Evolutionary conservation across 306 rosid species (phyloP), one percentile per base, ranked within the genome.

Genomic region (Betula pendula): DNA sequence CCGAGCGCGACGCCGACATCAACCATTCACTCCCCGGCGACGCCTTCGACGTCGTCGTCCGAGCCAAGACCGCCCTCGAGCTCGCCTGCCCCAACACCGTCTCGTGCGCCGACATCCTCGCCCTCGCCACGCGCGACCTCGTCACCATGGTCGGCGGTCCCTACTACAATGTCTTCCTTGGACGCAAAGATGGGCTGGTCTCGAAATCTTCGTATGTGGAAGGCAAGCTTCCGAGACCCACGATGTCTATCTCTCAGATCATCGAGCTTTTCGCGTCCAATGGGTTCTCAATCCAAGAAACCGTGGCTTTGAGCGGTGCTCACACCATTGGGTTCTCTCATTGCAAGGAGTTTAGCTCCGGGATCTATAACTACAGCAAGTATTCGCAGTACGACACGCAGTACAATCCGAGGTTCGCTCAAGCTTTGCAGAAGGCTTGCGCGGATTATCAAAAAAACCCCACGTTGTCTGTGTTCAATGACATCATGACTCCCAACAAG

Each of bases 271-370:
- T 93, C 77, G 74, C 80, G 17, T 72, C 79, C 10, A 76, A 89
- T 3, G 97, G 98, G 0, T 91, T 93, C 68, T 76, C 96, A 6
- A 75, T 84, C 0, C 88, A 88, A 50, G 98, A 94, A 73, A 85
- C 89, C 86, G 97, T 94, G 20, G 98, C 96, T 0, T 81, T 94
- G 8, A 44, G 67, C 8, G 97, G 98, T 8, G 98, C 98, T 5
- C 98, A 94, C 88, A 93, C 98, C 17, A 84, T 93, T 1, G 98
- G 98, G 2, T 88, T 93, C 81, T 77, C 98, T 2, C 97, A 94
- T 29, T 94, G 97, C 49, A 80, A 53, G 1, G 91, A 94, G 51
- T 80, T 94, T 50, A 73, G 70, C 56, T 2, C 75, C 1, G 87
- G 81, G 22, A 79, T 88, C 72, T 89, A 82, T 80, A 88, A 86